Percentiles rank a stretch among this genome's conserved stretches.
Conservation (phyloP, 1,139 yeast species). For the Scheffersomyces titani region DNA sequence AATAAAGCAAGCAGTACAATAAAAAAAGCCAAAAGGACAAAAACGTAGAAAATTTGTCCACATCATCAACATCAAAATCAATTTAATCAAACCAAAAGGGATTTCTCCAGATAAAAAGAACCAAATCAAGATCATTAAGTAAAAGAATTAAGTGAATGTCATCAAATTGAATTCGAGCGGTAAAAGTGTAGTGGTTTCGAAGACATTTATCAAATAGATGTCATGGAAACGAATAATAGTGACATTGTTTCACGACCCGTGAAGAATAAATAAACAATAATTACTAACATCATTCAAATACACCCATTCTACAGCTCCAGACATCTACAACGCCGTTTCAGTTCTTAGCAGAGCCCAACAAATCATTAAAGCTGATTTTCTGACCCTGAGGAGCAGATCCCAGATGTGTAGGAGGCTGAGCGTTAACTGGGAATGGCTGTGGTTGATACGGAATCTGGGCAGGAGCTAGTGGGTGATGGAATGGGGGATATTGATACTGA, state of each 20-base stretch:
- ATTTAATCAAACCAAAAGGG: neutral
- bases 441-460: conserved; percentile 11
- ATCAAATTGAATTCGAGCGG: neutral
- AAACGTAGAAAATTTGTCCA: neutral
- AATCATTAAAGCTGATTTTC: conserved; percentile 43
- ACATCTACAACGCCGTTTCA: conserved; percentile 2
- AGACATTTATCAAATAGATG: neutral
- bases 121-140: neutral
- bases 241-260: neutral
- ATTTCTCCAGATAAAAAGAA: neutral
- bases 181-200: neutral
- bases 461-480: conserved; percentile 8
- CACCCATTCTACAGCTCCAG: neutral
- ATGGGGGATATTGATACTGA: conserved; percentile 21
- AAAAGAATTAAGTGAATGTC: conserved; percentile 1
- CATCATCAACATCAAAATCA: neutral
- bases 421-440: conserved; percentile 7
- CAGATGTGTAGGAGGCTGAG: conserved; percentile 3
- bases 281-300: conserved; percentile 1
- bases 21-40: neutral
- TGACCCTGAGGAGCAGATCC: conserved; percentile 25
- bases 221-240: neutral
- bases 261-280: conserved; percentile 2
- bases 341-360: conserved; percentile 37
- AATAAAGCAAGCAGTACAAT: neutral